Evolutionary conservation across 2,329 filamentous ascomycete genomes (phyloP), one percentile per base, ranked within the genome.

Genomic region (Cercospora citrullina): DNA sequence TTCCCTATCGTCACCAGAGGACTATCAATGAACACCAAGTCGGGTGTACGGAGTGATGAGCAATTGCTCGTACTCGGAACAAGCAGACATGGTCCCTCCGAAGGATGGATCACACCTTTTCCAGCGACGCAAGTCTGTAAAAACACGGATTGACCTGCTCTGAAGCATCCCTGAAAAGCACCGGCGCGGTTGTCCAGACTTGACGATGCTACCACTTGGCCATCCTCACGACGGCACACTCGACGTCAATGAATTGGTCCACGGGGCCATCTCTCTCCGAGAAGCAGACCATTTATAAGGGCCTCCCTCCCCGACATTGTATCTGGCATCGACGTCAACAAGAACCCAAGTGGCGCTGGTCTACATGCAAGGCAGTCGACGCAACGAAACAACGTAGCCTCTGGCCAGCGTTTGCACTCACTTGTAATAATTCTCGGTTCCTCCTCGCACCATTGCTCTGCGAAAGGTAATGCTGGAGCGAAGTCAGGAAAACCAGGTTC

Each of bases 301-400:
- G 1, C 81, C 84, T 0, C 91, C 91, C 45, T 79, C 84, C 0
- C 91, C 91, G 61, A 94, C 90, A 79, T 94, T 94, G 79, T 94
- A 94, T 75, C 88, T 87, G 78, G 94, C 93, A 78, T 94, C 94
- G n/a, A 18, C 45, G 21, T 51, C 21, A 51, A 23, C 18, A 51
- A 23, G 10, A 21, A 26, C 6, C 45, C 18, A 51, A 12, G 45
- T 26, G 18, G 9, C 21, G 21, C 45, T 51, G 1, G 4, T 12
- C 4, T 23, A 6, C 9, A 23, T 2, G 45, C 21, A 14, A 26
- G 21, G 9, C 21, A 1, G 5, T 14, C 18, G 42, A 48, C 16
- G 21, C 45, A 51, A 51, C 1, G 10, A 10, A 26, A 14, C 21
- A 10, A 26, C 21, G 45, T 7, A 26, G 6, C 10, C 45, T 51